Base-by-base conservation (phyloP, 1,139 yeast genomes). In the Lodderomyces pseudojiufengensis region DNA sequence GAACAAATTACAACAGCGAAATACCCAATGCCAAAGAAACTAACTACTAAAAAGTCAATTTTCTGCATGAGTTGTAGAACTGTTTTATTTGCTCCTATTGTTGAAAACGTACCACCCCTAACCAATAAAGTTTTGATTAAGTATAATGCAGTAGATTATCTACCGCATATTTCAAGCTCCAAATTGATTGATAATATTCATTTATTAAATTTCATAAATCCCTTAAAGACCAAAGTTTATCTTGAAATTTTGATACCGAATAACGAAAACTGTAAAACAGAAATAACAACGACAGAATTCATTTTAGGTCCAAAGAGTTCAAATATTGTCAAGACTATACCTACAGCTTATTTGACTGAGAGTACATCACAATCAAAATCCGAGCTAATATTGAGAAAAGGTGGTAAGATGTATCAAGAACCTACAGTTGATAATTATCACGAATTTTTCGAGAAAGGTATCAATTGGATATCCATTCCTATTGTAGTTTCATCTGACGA, bases 401-500 rank as follows among this genome's bases (percentile, higher is more conserved):
- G 66, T n/a, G 41, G 39, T 31, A 22, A 27, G 0, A 26, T 39
- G 35, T 37, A 39, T 27, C 31, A 39, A 18, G 39, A 35, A 29
- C 41, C 38, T 18, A 35, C 40, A 43, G 46, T 48, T 7, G 58
- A 49, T 21, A 44, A 50, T 13, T 41, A 53, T 22, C 59, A 54
- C 30, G 41, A 48, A 1, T 45, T 48, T 32, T 50, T 54, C 2
- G 67, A 59, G 12, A 39, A 47, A 11, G 61, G 63, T 2, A 45
- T 49, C 16, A 64, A 63, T 41, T 67, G 73, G 73, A 55, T 44
- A 26, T 61, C 57, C 43, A 39, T 65, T 2, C 71, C 71, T 2
- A 41, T 67, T 3, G 18, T 37, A 13, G 29, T 39, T 20, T 14
- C 16, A n/a, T 5, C 20, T 5, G 20, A 18, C 6, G 5, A 5